A percentile compares a stretch with the other conserved stretches of the same genome.
These are phyloP conservation scores for Martensiomyces pterosporus DNA, from an alignment of 192 early-diverging fungal genomes.

Conservation along the genomic window DNA sequence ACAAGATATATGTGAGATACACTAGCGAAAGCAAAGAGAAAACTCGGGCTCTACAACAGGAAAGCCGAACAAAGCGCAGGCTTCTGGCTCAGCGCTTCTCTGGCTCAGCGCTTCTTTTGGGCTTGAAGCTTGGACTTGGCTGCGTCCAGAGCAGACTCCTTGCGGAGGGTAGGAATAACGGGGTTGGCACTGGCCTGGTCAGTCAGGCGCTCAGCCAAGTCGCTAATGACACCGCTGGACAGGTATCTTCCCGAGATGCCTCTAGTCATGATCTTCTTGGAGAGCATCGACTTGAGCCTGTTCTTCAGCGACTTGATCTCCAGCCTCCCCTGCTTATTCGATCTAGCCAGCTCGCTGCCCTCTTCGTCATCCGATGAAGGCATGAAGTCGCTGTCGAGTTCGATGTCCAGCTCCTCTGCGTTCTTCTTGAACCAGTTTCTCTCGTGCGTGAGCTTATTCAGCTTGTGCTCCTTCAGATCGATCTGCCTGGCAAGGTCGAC, in stretches of 20 bases:
- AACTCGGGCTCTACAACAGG: too few relatives aligned
- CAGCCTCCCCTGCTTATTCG: slow-evolving; percentile 19
- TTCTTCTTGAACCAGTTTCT: slow-evolving; percentile 74
- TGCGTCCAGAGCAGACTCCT: slow-evolving; percentile 38
- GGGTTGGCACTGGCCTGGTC: slow-evolving; percentile 26
- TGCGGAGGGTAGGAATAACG: slow-evolving; percentile 22
- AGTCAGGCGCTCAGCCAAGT: slow-evolving; percentile 60
- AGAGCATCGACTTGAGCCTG: slow-evolving; percentile 23
- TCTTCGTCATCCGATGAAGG: slow-evolving; percentile 39
- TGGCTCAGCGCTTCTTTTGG: too few relatives aligned
- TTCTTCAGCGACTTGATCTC: slow-evolving; percentile 25
- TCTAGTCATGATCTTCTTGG: slow-evolving; percentile 30
- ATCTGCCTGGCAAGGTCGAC: slow-evolving; percentile 79
- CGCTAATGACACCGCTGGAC: slow-evolving; percentile 58
- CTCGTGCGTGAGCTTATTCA: slow-evolving; percentile 64
- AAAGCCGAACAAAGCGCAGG: too few relatives aligned
- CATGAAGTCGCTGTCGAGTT: slow-evolving; percentile 68
- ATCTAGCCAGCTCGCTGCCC: slow-evolving; percentile 12
- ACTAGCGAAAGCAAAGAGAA: too few relatives aligned
- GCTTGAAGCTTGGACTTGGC: slow-evolving; percentile 9
- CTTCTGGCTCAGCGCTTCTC: too few relatives aligned
- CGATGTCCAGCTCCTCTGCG: slow-evolving; percentile 76
- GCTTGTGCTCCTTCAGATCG: slow-evolving; percentile 72
- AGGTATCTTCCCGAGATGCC: slow-evolving; percentile 58
- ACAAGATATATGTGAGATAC: too few relatives aligned